Evolutionary conservation across 164 flowering plant species (phyloP).

Genomic region (Chimonanthus salicifolius): DNA sequence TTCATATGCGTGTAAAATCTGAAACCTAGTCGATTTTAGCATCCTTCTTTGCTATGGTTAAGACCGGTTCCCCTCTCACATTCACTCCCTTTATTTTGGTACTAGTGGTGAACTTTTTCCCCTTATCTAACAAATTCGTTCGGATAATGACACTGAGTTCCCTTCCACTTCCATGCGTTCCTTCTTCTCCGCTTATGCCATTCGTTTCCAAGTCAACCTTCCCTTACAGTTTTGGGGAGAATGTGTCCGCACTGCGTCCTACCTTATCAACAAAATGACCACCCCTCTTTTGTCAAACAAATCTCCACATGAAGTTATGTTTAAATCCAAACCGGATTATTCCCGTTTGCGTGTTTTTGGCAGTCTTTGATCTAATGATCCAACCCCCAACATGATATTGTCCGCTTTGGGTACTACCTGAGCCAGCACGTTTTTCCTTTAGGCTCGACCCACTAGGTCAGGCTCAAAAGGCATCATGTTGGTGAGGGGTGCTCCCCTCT

Average conservation of each 20-base stretch:
- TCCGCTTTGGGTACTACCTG: neutral
- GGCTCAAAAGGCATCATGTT: neutral
- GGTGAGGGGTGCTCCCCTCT: neutral
- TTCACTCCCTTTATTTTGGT: too few relatives aligned
- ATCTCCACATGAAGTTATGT: neutral
- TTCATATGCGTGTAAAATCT: too few relatives aligned
- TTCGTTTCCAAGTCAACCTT: neutral
- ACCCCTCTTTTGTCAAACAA: neutral
- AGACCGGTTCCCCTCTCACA: too few relatives aligned
- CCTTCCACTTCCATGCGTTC: too few relatives aligned
- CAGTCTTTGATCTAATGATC: neutral
- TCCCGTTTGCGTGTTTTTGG: conserved; percentile 1
- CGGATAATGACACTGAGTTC: too few relatives aligned
- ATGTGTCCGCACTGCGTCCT: neutral
- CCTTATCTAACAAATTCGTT: too few relatives aligned
- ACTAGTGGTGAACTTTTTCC: too few relatives aligned
- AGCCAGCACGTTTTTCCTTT: neutral
- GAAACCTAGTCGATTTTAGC: too few relatives aligned
- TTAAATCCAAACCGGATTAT: neutral
- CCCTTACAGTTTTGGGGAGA: neutral
- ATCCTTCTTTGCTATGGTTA: too few relatives aligned
- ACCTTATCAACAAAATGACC: neutral
- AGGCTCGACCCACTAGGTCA: too few relatives aligned
- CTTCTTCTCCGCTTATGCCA: too few relatives aligned
- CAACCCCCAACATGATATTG: neutral